A percentile compares a stretch with the other conserved stretches of the same genome.
These are phyloP conservation scores for Babesia gibsoni DNA, from an alignment of 169 alveolate species.

Conservation along the genomic window DNA sequence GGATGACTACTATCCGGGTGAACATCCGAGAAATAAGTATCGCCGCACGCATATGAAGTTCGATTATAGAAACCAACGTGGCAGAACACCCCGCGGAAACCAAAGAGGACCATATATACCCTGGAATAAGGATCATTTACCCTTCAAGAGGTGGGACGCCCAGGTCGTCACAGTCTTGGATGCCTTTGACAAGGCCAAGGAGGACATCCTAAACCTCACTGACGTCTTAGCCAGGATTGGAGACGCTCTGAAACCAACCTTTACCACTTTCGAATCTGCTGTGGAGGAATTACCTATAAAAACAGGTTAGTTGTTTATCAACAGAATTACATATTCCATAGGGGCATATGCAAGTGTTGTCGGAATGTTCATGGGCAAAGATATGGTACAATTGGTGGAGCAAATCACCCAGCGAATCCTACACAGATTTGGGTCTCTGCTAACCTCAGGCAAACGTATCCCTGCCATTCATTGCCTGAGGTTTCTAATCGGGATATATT, in stretches of 20 bases:
- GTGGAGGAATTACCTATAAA: slow-evolving; percentile 58
- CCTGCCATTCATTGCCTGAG: slow-evolving; percentile 31
- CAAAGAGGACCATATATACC: neutral
- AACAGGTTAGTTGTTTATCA: slow-evolving; percentile 12
- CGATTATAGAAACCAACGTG: neutral
- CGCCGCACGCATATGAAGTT: neutral
- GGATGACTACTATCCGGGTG: too few relatives aligned
- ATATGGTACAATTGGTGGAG: slow-evolving; percentile 16
- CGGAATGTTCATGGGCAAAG: slow-evolving; percentile 35
- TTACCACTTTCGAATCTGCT: slow-evolving; percentile 26
- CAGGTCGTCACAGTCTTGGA: slow-evolving; percentile 42
- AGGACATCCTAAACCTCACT: slow-evolving; percentile 29
- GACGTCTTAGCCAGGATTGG: neutral
- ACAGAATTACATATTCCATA: neutral
- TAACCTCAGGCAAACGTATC: slow-evolving; percentile 37
- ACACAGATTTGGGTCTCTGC: slow-evolving; percentile 28
- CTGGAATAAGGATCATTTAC: neutral
- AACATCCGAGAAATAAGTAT: neutral
- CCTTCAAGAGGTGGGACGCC: slow-evolving; percentile 28
- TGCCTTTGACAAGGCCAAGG: slow-evolving; percentile 41
- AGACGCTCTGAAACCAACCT: slow-evolving; percentile 12
- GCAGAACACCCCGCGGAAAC: neutral
- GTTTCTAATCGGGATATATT: slow-evolving; percentile 47
- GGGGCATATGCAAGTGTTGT: slow-evolving; percentile 60
- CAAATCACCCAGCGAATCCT: slow-evolving; percentile 38